Evolutionary conservation across 1,139 yeast species (phyloP).

Genomic region (Blastobotrys petasosporus): DNA sequence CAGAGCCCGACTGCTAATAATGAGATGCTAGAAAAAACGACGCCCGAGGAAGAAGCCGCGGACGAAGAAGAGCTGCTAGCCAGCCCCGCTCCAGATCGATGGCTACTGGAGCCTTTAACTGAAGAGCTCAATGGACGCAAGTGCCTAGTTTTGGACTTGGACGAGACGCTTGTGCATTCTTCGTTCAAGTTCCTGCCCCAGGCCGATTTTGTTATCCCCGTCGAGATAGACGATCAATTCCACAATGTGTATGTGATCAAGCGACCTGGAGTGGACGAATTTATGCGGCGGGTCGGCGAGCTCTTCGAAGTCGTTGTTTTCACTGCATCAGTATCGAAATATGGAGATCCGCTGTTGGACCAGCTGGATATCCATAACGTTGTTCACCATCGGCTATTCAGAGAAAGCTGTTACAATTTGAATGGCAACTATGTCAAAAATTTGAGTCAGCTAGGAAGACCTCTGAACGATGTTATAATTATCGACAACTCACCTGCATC

Average conservation of each 20-base stretch:
- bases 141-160: conserved; percentile 86
- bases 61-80: not conserved
- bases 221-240: conserved; percentile 79
- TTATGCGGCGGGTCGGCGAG: conserved; percentile 74
- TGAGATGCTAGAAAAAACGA: conserved; percentile 2
- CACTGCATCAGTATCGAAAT: conserved; percentile 91
- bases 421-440: conserved; percentile 95
- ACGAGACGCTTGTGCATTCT: conserved; percentile 94
- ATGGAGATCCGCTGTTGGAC: conserved; percentile 92
- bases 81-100: conserved; percentile 18
- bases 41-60: conserved; percentile 2
- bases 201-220: conserved; percentile 94
- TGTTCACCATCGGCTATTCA: conserved; percentile 84
- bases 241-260: conserved; percentile 95
- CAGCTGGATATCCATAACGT: conserved; percentile 67
- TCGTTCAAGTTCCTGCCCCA: conserved; percentile 86
- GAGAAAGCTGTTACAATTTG: conserved; percentile 74
- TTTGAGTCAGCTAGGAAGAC: conserved; percentile 88
- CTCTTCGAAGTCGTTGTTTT: conserved; percentile 92
- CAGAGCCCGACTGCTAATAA: conserved; percentile 2
- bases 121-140: conserved; percentile 51
- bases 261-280: conserved; percentile 97
- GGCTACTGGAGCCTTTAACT: conserved; percentile 56
- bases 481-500: conserved; percentile 97
- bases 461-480: conserved; percentile 76